These are phyloP conservation scores for Obelidium mucronatum DNA, from an alignment of 192 early-diverging fungal genomes.

Conservation along the genomic window DNA sequence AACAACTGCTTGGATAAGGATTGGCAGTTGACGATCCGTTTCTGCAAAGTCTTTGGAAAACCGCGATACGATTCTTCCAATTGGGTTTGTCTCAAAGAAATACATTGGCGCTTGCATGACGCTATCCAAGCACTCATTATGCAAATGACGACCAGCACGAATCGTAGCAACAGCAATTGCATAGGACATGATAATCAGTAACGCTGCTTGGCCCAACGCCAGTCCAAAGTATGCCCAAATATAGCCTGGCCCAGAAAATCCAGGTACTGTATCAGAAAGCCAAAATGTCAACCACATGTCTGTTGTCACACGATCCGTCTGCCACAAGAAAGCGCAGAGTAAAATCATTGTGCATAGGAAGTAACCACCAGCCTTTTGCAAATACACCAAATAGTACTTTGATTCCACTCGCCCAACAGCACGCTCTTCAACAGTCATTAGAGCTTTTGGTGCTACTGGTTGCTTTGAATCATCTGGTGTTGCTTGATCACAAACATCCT, in stretches of 20 bases:
- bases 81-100: constrained; percentile 80
- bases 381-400: constrained; percentile 29
- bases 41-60: constrained; percentile 75
- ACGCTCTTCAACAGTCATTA: constrained; percentile 86
- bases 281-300: constrained; percentile 68
- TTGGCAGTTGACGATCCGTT: constrained; percentile 41
- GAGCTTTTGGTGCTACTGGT: constrained; percentile 43
- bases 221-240: constrained; percentile 72
- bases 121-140: constrained; percentile 64
- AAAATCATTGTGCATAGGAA: constrained; percentile 52
- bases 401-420: constrained; percentile 78
- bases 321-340: constrained; percentile 58
- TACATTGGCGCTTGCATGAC: constrained; percentile 76
- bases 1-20: constrained; percentile 4
- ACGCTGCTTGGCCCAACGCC: constrained; percentile 63
- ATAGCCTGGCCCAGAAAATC: constrained; percentile 49
- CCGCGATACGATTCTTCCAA: constrained; percentile 75
- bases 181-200: constrained; percentile 34
- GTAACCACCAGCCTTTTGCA: constrained; percentile 63
- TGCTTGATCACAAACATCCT: too few species aligned
- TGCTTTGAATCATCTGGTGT: too few species aligned
- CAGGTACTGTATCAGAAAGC: constrained; percentile 50
- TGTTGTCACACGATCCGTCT: constrained; percentile 63
- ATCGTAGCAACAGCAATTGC: constrained; percentile 23
- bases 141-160: constrained; percentile 61